Evolutionary conservation across 306 rosid species (phyloP).

Genomic region (Lithocarpus polystachyus): DNA sequence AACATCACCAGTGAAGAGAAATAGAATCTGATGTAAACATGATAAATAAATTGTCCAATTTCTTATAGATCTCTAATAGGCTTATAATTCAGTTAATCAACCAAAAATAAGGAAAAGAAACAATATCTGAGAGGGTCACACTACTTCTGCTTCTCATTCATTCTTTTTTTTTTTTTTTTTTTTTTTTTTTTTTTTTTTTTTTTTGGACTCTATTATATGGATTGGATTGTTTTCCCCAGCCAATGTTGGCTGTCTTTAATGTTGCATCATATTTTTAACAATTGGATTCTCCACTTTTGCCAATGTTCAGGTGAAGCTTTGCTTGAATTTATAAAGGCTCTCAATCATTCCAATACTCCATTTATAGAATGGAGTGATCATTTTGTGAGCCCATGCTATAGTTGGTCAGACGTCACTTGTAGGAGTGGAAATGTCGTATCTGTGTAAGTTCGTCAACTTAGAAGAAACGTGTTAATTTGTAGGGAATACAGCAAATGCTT

Average conservation of each 20-base stretch:
- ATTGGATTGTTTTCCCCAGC: not conserved
- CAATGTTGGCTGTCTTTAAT: not conserved
- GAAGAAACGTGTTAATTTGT: not conserved
- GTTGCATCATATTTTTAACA: not conserved
- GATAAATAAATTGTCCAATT: not conserved
- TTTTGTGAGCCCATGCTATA: conserved; percentile 85
- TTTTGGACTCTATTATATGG: not conserved
- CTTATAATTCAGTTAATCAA: not conserved
- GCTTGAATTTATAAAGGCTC: conserved; percentile 48
- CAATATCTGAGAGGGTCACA: not conserved
- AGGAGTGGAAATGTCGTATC: conserved; percentile 70
- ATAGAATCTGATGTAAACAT: not conserved
- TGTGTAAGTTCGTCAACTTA: conserved; percentile 58
- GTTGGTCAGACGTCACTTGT: conserved; percentile 83
- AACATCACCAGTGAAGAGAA: not conserved
- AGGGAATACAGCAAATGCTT: not conserved
- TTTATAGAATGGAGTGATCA: conserved; percentile 62
- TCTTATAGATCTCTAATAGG: not conserved
- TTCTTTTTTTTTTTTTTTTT: not conserved
- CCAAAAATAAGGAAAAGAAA: not conserved
- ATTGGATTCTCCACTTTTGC: conserved; percentile 9
- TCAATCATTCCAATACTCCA: conserved; percentile 61
- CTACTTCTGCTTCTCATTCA: not conserved
- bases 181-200: not conserved
- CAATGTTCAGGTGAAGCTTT: conserved; percentile 71